These are phyloP conservation scores for Paracoccidioides lutzii DNA, from an alignment of 2,329 filamentous ascomycete genomes.

Conservation along the genomic window DNA sequence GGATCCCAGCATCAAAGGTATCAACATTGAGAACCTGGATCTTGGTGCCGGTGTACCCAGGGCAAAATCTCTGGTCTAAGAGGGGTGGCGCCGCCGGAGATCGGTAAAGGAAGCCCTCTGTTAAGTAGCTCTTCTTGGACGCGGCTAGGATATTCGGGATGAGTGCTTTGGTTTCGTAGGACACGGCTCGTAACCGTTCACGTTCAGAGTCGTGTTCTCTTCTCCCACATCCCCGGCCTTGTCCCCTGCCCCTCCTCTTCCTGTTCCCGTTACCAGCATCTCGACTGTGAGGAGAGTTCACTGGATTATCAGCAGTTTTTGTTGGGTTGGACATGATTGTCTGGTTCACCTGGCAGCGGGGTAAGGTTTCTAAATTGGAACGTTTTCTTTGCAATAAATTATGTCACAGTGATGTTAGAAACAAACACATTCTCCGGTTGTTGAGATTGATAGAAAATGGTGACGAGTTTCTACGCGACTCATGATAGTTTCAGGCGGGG, in stretches of 20 bases:
- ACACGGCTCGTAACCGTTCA: not conserved
- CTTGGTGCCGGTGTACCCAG: not conserved
- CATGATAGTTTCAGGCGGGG: not conserved
- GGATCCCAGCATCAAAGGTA: conserved; percentile 3
- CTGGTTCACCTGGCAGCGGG: not conserved
- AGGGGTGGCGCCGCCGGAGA: not conserved
- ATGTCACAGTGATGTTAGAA: not conserved
- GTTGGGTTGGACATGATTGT: not conserved
- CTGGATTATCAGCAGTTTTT: not conserved
- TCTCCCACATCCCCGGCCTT: not conserved
- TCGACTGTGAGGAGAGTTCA: not conserved
- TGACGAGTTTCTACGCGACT: not conserved
- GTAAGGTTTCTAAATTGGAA: not conserved
- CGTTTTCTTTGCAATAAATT: not conserved
- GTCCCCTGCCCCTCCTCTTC: not conserved
- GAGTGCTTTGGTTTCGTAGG: not conserved
- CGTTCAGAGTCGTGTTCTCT: not conserved
- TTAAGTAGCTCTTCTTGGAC: not conserved
- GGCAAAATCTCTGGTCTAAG: not conserved
- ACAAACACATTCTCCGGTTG: too few relatives aligned
- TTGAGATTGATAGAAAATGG: not conserved
- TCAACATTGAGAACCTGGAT: conserved; percentile 2
- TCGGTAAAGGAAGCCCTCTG: conserved; percentile 3
- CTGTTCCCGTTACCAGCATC: not conserved
- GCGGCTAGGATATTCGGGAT: not conserved